Evolutionary conservation across 2,329 filamentous ascomycete genomes (phyloP), one percentile per base, ranked within the genome.

Genomic region (Dactylellina sp.): DNA sequence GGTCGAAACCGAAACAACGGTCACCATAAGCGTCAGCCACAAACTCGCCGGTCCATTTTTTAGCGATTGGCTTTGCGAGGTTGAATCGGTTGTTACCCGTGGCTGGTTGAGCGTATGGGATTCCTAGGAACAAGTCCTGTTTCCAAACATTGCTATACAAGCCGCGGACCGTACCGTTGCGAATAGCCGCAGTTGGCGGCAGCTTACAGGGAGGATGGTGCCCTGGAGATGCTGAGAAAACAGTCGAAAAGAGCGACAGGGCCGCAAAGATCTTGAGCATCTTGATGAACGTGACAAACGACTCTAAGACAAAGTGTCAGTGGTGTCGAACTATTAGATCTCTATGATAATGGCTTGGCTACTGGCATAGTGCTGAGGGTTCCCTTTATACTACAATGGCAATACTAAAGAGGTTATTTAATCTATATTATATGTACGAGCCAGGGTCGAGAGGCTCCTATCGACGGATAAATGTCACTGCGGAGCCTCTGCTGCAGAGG

Each of bases 101-200:
- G 0, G 86, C 86, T 25, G 86, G 83, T 75, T 86, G 84, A 1
- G 86, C 86, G 77, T 85, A 89, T 0, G 86, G 87, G 1, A 89
- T 83, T 1, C 84, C 85, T 2, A 86, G 79, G 77, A 86, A 87
- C 68, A 83, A 81, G 71, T 87, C 85, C 50, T 86, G 84, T 22
- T 81, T 76, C 64, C 84, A 85, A 0, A 78, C 71, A 0, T 80
- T 56, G 40, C 81, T 82, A 66, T 81, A 79, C 1, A 82, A 66
- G 5, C 85, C 85, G 25, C 78, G 75, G 75, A 85, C 85, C 0
- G 84, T 85, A 28, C 85, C 84, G 78, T 85, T 86, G 9, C 56
- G 47, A 16, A 72, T 65, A 11, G 53, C 61, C 5, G 61, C 68
- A 11, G 18, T 49, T 7, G 68, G 68, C 0, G 40, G 35, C 1